A percentile compares a stretch with the other conserved stretches of the same genome.
phyloP scores from a whole-genome alignment of 345 rosid species.

The Abelmoschus esculentus region DNA sequence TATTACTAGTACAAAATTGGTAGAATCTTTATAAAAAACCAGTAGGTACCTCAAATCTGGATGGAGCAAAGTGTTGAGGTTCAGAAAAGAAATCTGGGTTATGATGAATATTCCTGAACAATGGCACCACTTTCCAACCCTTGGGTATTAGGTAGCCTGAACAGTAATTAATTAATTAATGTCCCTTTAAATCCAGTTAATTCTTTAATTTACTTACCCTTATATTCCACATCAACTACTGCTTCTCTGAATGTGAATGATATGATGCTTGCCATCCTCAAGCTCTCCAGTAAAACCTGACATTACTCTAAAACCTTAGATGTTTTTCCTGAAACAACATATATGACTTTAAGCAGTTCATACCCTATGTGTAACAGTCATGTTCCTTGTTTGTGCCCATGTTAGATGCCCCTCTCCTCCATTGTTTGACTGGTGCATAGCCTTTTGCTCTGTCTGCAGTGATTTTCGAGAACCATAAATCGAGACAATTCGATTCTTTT shows the following conservation, averaged over 20 bases:
- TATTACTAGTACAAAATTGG: neutral
- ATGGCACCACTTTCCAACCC: conserved; percentile 99
- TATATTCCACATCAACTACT: conserved; percentile 71
- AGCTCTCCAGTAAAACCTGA: conserved; percentile 57
- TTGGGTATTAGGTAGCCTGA: conserved; percentile 82
- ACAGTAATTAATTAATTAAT: neutral
- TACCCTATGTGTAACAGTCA: conserved; percentile 73
- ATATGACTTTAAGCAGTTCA: neutral
- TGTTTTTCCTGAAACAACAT: neutral
- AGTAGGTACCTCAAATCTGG: conserved; percentile 67
- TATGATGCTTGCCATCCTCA: conserved; percentile 90
- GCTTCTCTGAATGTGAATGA: conserved; percentile 94
- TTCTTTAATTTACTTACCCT: conserved; percentile 34
- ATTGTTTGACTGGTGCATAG: conserved; percentile 36
- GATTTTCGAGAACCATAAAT: neutral
- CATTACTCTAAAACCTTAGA: neutral
- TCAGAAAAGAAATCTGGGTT: conserved; percentile 62
- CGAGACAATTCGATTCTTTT: neutral
- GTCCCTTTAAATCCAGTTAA: conserved; percentile 1
- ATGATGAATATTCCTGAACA: conserved; percentile 93
- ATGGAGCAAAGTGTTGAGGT: conserved; percentile 72
- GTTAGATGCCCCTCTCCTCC: conserved; percentile 47
- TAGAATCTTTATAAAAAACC: neutral
- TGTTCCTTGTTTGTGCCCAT: conserved; percentile 74
- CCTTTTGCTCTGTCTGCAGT: conserved; percentile 63